These are phyloP conservation scores for Fistulinella prunicolor DNA, from an alignment of 768 basidiomycete genomes.

Conservation along the genomic window DNA sequence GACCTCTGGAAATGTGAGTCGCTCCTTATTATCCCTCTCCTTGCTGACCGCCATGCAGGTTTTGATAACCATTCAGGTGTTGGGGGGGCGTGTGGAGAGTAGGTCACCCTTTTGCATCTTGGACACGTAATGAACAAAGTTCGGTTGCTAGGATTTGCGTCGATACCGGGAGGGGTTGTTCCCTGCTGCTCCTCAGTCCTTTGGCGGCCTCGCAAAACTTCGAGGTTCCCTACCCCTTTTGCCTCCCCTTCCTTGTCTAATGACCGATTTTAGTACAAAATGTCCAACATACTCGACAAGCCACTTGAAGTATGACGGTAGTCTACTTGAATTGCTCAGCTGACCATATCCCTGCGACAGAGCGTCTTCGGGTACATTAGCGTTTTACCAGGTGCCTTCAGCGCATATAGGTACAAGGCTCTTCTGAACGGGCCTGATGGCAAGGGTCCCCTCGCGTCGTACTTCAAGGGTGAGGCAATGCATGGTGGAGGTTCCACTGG, in stretches of 20 bases:
- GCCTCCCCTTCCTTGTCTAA: background rate
- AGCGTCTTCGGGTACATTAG: slow-evolving; percentile 86
- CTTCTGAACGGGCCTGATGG: slow-evolving; percentile 84
- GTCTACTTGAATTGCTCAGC: background rate
- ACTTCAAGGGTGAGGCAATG: slow-evolving; percentile 92
- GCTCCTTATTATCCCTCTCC: background rate
- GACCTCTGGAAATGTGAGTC: slow-evolving; percentile 87
- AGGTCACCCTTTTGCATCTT: slow-evolving; percentile 17
- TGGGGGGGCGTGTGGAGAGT: slow-evolving; percentile 96
- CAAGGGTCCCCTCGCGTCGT: slow-evolving; percentile 85
- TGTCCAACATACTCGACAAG: slow-evolving; percentile 95
- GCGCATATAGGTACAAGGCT: slow-evolving; percentile 87
- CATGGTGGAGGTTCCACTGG: slow-evolving; percentile 56
- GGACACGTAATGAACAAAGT: background rate
- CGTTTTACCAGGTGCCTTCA: slow-evolving; percentile 90
- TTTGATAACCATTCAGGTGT: slow-evolving; percentile 84
- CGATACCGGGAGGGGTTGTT: slow-evolving; percentile 72
- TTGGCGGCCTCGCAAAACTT: slow-evolving; percentile 95
- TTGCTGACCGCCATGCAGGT: slow-evolving; percentile 28
- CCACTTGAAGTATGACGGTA: slow-evolving; percentile 72
- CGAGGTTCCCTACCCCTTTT: slow-evolving; percentile 45
- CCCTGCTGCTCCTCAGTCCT: slow-evolving; percentile 67
- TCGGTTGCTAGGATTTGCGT: slow-evolving; percentile 63
- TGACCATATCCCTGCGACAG: slow-evolving; percentile 27
- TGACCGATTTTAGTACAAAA: slow-evolving; percentile 64